Conservation (phyloP, 805 yeast species). For the Candida qinlingensis region DNA sequence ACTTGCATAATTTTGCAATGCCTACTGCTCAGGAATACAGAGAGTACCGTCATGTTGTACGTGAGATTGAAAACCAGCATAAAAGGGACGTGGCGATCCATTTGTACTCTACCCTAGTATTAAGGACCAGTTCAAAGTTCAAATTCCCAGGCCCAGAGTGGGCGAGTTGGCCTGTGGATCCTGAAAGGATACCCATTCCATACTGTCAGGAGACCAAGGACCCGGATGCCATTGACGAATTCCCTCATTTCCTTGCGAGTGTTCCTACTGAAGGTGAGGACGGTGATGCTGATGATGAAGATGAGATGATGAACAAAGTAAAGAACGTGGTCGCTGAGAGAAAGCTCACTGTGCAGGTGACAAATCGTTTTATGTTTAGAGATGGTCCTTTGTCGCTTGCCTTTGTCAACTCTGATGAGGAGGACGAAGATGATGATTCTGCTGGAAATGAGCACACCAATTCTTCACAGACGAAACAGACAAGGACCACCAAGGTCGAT, state of each 20-base stretch:
- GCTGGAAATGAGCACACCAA: not conserved
- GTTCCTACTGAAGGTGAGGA: too few species aligned
- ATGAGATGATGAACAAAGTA: too few species aligned
- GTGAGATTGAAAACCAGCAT: not conserved
- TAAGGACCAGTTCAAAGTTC: conserved; percentile 11
- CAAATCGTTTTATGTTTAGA: not conserved
- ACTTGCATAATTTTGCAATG: not conserved
- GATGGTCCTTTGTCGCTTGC: not conserved
- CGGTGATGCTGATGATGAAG: too few species aligned
- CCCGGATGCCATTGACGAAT: too few species aligned
- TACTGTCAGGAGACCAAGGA: too few species aligned
- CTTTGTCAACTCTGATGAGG: not conserved
- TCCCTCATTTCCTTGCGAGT: too few species aligned
- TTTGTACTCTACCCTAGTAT: conserved; percentile 19
- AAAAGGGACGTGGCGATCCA: conserved; percentile 13
- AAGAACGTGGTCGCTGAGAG: too few species aligned
- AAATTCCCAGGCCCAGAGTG: not conserved
- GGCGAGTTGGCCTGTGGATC: not conserved
- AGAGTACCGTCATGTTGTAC: not conserved
- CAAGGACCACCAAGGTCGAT: not conserved
- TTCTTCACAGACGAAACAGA: not conserved
- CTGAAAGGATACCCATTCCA: too few species aligned
- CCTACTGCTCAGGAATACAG: not conserved
- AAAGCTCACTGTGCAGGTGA: too few species aligned
- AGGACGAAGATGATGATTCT: not conserved